These are phyloP conservation scores for Furcasterigmium furcatum DNA, from an alignment of 2,329 filamentous ascomycete species.

Conservation along the genomic window DNA sequence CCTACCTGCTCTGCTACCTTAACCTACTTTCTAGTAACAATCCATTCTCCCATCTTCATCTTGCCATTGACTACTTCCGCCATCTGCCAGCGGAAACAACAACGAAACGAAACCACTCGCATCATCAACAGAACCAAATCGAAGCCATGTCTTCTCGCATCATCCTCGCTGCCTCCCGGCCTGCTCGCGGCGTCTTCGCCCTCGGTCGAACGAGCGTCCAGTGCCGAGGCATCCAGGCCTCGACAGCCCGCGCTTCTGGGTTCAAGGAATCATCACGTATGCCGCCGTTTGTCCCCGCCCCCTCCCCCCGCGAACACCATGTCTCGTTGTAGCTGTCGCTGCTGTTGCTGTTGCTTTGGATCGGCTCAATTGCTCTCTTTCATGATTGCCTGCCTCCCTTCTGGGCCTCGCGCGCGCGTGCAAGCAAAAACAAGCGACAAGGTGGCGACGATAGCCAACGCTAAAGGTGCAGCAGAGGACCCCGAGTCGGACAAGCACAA, in stretches of 20 bases:
- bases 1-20: too few species aligned
- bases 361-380: not conserved
- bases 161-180: slow-evolving; percentile 16
- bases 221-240: slow-evolving; percentile 20
- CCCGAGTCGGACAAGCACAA: slow-evolving; percentile 55
- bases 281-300: slow-evolving; percentile 6
- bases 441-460: too few species aligned
- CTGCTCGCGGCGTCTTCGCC: slow-evolving; percentile 17
- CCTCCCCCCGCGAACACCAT: not conserved
- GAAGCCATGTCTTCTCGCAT: slow-evolving; percentile 26
- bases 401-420: too few species aligned
- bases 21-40: too few species aligned
- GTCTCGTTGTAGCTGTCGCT: too few species aligned
- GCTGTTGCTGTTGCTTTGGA: not conserved
- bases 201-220: slow-evolving; percentile 17
- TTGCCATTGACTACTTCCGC: not conserved
- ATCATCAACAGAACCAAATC: not conserved
- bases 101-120: not conserved
- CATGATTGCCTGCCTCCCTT: not conserved
- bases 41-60: too few species aligned
- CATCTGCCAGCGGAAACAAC: not conserved
- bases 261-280: slow-evolving; percentile 35
- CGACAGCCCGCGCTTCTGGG: slow-evolving; percentile 21
- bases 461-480: slow-evolving; percentile 33
- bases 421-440: too few species aligned